Base-by-base conservation (phyloP, 2,329 filamentous ascomycete species). In the Cytospora paraplurivora region DNA sequence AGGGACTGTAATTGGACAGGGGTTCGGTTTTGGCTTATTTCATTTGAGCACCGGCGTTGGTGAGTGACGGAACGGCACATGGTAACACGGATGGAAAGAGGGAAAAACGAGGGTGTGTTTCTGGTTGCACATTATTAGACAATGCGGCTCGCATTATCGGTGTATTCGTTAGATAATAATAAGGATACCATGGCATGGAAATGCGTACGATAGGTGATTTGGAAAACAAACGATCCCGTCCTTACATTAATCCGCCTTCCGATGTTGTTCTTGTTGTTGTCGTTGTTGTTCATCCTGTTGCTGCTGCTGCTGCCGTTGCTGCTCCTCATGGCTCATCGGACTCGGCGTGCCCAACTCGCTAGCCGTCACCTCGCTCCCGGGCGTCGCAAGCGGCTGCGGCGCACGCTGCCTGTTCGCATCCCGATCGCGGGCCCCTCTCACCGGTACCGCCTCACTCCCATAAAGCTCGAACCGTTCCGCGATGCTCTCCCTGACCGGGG, bases 381-480 rank as follows among this genome's bases (percentile, higher is more conserved):
- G 64, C 7, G 64, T 62, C 8, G 57, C 21, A n/a, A 66, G 34
- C 19, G 64, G 64, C 51, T 54, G 62, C 33, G 62, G 64, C 57
- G 47, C 19, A 17, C 41, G 53, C 33, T 35, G 53, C 33, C 12
- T 61, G 17, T 41, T 41, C 13, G 37, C 4, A 4, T 7, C 11
- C 38, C 56, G 33, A 32, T 8, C 51, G 32, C 54, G 17, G 2
- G 11, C 50, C 7, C 49, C 38, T 17, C 13, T 21, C 21, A 19
- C 34, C 27, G 64, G 27, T 15, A 49, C 37, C 7, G 21, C 44
- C 19, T 51, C 49, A 17, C 38, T 49, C 27, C 78, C 81, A 60
- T 81, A 77, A 44, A 85, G 68, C 70, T 84, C 82, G 56, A 76
- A 78, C 21, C 75, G 71, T 19, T 74, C 73, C 7, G 73, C 67